These are phyloP conservation scores for Thraustotheca clavata DNA, from an alignment of 352 stramenopile species.

Conservation along the genomic window DNA sequence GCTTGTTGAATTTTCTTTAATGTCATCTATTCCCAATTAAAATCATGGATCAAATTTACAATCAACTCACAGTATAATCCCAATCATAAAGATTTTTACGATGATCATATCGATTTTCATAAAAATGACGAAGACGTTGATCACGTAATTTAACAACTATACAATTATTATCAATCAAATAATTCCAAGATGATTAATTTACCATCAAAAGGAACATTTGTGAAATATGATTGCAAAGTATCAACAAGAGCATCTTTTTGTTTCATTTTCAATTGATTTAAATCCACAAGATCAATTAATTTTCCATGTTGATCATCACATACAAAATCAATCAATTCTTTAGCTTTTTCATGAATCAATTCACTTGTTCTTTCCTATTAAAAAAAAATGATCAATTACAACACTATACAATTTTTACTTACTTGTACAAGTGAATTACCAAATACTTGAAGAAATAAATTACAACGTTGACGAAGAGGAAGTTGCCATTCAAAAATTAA, in stretches of 20 bases:
- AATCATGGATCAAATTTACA: neutral
- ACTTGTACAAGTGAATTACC: slow-evolving; percentile 86
- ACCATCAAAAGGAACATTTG: slow-evolving; percentile 68
- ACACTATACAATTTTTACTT: slow-evolving; percentile 4
- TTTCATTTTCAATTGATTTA: slow-evolving; percentile 85
- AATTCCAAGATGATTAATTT: slow-evolving; percentile 17
- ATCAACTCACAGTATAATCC: slow-evolving; percentile 83
- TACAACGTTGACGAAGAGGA: slow-evolving; percentile 84
- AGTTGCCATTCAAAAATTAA: slow-evolving; percentile 82
- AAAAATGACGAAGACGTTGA: slow-evolving; percentile 83
- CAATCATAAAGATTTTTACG: slow-evolving; percentile 90
- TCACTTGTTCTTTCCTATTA: slow-evolving; percentile 63
- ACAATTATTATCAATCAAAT: slow-evolving; percentile 11
- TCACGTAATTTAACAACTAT: slow-evolving; percentile 74
- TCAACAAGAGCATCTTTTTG: slow-evolving; percentile 84
- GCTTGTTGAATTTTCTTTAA: slow-evolving; percentile 79
- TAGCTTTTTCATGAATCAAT: slow-evolving; percentile 75
- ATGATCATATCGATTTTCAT: slow-evolving; percentile 90
- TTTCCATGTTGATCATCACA: slow-evolving; percentile 48
- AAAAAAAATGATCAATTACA: neutral
- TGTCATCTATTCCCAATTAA: slow-evolving; percentile 41
- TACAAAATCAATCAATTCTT: slow-evolving; percentile 59
- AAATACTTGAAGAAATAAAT: slow-evolving; percentile 90
- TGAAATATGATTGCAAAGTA: slow-evolving; percentile 74
- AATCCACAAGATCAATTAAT: slow-evolving; percentile 61